phyloP scores from a whole-genome alignment of 169 alveolate genomes.

The Blepharisma undulans region DNA sequence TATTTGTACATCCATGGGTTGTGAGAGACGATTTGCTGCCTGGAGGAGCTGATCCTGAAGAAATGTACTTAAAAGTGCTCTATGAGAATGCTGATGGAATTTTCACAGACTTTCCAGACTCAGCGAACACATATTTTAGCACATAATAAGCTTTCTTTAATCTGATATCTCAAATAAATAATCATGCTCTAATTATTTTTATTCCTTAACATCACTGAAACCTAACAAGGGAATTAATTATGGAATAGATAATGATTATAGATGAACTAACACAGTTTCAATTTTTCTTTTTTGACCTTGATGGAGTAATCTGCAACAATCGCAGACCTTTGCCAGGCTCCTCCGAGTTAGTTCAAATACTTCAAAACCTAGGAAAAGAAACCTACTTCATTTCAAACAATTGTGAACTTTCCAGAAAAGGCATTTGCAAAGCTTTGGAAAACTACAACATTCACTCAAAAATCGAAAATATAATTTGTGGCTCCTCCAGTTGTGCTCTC shows the following conservation, averaged over 20 bases:
- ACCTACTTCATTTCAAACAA: constrained; percentile 26
- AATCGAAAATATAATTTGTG: neutral
- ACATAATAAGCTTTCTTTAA: neutral
- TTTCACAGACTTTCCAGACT: constrained; percentile 61
- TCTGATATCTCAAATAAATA: too few species aligned
- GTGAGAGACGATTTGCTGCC: constrained; percentile 48
- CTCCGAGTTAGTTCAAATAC: neutral
- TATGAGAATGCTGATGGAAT: constrained; percentile 53
- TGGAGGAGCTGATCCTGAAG: constrained; percentile 3
- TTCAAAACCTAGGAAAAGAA: neutral
- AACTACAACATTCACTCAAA: neutral
- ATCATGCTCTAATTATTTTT: neutral
- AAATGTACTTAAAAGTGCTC: constrained; percentile 22
- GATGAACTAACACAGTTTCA: neutral
- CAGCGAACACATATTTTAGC: constrained; percentile 18
- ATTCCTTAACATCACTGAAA: neutral
- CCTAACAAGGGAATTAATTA: neutral
- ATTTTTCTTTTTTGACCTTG: constrained; percentile 28
- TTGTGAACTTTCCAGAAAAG: neutral
- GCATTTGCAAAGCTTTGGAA: neutral
- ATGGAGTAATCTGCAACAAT: constrained; percentile 33
- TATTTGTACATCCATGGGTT: constrained; percentile 55
- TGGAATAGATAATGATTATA: neutral
- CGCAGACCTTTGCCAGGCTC: neutral
- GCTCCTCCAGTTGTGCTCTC: constrained; percentile 37